A percentile compares a stretch with the other conserved stretches of the same genome.
phyloP scores from a whole-genome alignment of 345 rosid genomes.

The Rhizophora mangle region DNA sequence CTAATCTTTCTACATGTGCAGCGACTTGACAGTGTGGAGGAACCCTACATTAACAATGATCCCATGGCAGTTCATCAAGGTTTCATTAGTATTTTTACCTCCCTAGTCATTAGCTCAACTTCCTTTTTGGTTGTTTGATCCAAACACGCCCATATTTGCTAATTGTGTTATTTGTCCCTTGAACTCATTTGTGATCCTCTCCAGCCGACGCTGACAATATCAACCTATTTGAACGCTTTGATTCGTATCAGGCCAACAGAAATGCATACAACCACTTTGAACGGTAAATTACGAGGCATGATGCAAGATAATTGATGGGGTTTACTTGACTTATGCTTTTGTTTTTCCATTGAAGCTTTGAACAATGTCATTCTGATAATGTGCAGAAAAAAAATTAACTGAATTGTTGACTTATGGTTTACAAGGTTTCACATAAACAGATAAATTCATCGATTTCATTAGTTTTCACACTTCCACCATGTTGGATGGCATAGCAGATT shows the following conservation, averaged over 20 bases:
- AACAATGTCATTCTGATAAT: neutral
- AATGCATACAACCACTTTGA: conserved; percentile 55
- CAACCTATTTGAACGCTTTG: conserved; percentile 60
- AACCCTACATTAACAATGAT: conserved; percentile 29
- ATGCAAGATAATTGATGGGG: neutral
- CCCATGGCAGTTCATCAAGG: conserved; percentile 72
- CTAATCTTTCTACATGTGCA: conserved; percentile 25
- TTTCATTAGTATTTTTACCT: conserved; percentile 14
- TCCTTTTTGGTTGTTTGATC: neutral
- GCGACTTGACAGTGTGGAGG: conserved; percentile 67
- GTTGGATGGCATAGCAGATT: conserved; percentile 47
- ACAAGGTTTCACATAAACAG: neutral
- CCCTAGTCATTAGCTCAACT: neutral
- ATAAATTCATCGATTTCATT: conserved; percentile 1
- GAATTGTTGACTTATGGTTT: neutral
- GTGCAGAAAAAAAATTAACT: neutral
- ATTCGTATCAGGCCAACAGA: conserved; percentile 45
- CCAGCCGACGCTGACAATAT: conserved; percentile 73
- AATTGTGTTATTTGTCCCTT: neutral
- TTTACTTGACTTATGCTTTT: neutral
- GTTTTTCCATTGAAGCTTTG: neutral
- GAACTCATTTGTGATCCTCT: conserved; percentile 18
- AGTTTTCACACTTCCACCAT: neutral
- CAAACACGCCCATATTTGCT: neutral
- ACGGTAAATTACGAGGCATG: conserved; percentile 37